Evolutionary conservation across 306 rosid genomes (phyloP).

Genomic region (Coriaria nepalensis): DNA sequence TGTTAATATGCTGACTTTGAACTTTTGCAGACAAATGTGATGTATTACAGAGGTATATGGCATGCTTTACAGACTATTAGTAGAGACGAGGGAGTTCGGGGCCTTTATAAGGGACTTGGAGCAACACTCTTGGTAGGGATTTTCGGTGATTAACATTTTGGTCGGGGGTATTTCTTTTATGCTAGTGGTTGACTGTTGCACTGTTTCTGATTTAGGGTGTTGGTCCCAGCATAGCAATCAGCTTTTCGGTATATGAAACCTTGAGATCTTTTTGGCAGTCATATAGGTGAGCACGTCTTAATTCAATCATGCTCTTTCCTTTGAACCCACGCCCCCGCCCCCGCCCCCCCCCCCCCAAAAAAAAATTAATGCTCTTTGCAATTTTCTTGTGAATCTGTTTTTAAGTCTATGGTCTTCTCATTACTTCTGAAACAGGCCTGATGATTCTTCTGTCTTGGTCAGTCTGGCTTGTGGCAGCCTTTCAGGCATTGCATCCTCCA

Average conservation of each 20-base stretch:
- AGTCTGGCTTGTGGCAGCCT: conserved; percentile 94
- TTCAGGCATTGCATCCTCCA: conserved; percentile 93
- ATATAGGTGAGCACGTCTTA: conserved; percentile 29
- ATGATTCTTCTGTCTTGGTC: conserved; percentile 57
- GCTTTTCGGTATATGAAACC: conserved; percentile 84
- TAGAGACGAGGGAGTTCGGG: conserved; percentile 74
- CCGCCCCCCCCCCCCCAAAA: too few species aligned
- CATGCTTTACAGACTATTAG: conserved; percentile 67
- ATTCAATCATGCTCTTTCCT: neutral
- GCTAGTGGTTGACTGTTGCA: conserved; percentile 11
- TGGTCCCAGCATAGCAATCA: conserved; percentile 89
- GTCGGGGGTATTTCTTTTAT: conserved; percentile 2
- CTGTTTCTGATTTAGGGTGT: conserved; percentile 57
- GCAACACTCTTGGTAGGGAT: conserved; percentile 80
- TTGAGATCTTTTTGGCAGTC: conserved; percentile 77
- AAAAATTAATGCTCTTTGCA: too few species aligned
- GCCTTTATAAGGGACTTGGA: conserved; percentile 96
- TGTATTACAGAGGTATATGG: conserved; percentile 69
- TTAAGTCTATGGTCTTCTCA: conserved; percentile 6
- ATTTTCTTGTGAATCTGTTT: neutral
- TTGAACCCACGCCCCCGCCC: neutral
- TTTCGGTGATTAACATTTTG: conserved; percentile 5
- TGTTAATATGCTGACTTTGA: conserved; percentile 12
- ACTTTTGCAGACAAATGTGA: conserved; percentile 57
- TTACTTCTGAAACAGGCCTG: conserved; percentile 34